Evolutionary conservation across 2,329 filamentous ascomycete species (phyloP), one percentile per base, ranked within the genome.

Genomic region (Iodosphaeria phyllophila): DNA sequence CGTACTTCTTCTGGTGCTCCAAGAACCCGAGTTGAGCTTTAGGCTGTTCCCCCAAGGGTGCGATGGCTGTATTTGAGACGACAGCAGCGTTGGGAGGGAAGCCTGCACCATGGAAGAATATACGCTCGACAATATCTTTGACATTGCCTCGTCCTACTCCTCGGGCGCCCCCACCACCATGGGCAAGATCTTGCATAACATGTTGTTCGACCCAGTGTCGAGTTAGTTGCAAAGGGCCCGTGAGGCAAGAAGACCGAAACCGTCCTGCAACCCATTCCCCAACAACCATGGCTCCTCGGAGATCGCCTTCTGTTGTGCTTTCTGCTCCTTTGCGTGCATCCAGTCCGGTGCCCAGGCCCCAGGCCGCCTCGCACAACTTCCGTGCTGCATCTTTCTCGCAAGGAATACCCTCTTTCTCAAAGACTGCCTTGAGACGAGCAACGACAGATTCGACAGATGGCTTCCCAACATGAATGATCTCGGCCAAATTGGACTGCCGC

Each of bases 381-480:
- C 89, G 66, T 4, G 89, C 80, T 1, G 82, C 89, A 40, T 95
- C 89, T 30, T 71, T 74, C 38, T 98, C 89, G 35, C 78, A 89
- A 0, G 73, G 65, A 10, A 98, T 79, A 2, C 78, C 78, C 51
- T 98, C 89, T 36, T 76, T 84, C 30, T 79, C 71, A 35, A 98
- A 93, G 1, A 98, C 74, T 2, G 58, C 55, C 44, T 84, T 84
- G 40, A 95, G 61, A 9, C 89, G 71, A 6, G 64, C 60, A 4
- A 92, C 74, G 3, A 95, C 80, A 24, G 83, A 76, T 32, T 92
- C 84, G 7, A 95, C 53, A 0, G 78, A 73, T 2, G 89, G 83
- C 38, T 89, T 89, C 23, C 86, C 79, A 17, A 92, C 75, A 41
- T 92, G 83, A 13, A 98, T 74, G 19, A 95, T 72, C 46, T 98